Evolutionary conservation across 352 stramenopile species (phyloP), one percentile per base, ranked within the genome.

Genomic region (Pythium coloratum): DNA sequence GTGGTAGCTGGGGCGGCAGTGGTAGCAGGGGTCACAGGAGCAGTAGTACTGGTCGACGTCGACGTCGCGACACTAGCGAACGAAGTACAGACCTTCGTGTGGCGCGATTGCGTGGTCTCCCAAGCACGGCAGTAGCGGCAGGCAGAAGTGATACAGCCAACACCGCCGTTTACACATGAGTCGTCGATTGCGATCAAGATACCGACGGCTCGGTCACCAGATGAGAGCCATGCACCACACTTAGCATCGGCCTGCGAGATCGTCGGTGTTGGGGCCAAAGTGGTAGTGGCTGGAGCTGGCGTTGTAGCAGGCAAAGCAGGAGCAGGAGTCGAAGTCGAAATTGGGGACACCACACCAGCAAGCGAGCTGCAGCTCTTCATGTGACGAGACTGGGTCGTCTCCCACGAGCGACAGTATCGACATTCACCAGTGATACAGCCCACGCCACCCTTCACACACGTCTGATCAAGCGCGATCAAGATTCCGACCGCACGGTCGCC

Each of bases 401-500:
- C 64, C 26, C 28, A 68, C 18, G 50, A 58, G 55, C 75, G 71
- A 54, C 73, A 80, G 28, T 70, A 64, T 24, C 73, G 73, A 34
- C 73, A 80, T 0, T 24, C 28, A 28, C 36, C 50, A 1, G 53
- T 57, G 26, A 75, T 51, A 33, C 69, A 66, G 5, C 55, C 44
- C 49, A 74, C 20, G n/a, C 64, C 61, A 32, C 61, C 61, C n/a
- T 56, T 40, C 26, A 47, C 20, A 49, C 61, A 67, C 13, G 36
- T 14, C 13, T 28, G 12, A 42, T 67, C 61, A 16, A 28, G 40
- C 28, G 60, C 57, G 12, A 62, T 53, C 42, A 47, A 26, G n/a
- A 80, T 76, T 16, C 76, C 76, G 9, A 71, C 70, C 2, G 62
- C 66, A 34, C 67, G 59, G 55, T 80, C 73, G 14, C 73, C 71